A percentile compares a stretch with the other conserved stretches of the same genome.
Evolutionary conservation across 176 grass and related monocot genomes (phyloP).

Genomic region (Cenchrus purpureus): DNA sequence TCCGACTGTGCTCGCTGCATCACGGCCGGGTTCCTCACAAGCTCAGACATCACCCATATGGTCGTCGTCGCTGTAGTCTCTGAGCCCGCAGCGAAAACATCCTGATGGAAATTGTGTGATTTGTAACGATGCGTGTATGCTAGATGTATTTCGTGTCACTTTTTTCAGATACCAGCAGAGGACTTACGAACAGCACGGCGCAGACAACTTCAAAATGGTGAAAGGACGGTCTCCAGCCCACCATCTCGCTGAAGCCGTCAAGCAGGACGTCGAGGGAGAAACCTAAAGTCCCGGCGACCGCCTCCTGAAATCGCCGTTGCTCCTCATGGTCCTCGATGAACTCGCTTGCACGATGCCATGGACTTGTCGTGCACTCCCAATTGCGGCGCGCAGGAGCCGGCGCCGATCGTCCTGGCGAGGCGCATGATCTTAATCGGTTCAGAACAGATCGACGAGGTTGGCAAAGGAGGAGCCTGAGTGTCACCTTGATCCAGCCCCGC

Average conservation of each 20-base stretch:
- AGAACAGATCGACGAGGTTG: slow-evolving; percentile 52
- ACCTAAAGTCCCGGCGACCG: not conserved
- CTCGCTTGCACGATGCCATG: slow-evolving; percentile 18
- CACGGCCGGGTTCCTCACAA: not conserved
- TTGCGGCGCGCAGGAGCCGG: not conserved
- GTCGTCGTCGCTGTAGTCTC: slow-evolving; percentile 39
- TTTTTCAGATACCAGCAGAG: not conserved
- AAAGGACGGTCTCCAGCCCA: slow-evolving; percentile 8
- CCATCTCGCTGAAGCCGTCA: slow-evolving; percentile 15
- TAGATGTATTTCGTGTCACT: not conserved
- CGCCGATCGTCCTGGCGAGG: slow-evolving; percentile 7
- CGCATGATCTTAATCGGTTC: too few relatives aligned
- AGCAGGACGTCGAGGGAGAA: slow-evolving; percentile 32
- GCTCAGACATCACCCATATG: slow-evolving; percentile 62
- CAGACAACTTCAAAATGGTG: slow-evolving; percentile 17
- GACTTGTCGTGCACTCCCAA: slow-evolving; percentile 14
- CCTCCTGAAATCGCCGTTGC: not conserved
- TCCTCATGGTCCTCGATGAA: slow-evolving; percentile 15
- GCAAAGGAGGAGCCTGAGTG: slow-evolving; percentile 41
- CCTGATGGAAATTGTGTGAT: slow-evolving; percentile 10
- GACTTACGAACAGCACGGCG: slow-evolving; percentile 16
- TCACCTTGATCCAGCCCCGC: slow-evolving; percentile 4
- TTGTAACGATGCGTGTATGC: not conserved
- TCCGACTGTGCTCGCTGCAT: slow-evolving; percentile 43
- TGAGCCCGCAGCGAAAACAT: slow-evolving; percentile 47